A percentile compares a stretch with the other conserved stretches of the same genome.
Conservation (phyloP, 2,329 filamentous ascomycete genomes). For the Exophiala oligosperma region DNA sequence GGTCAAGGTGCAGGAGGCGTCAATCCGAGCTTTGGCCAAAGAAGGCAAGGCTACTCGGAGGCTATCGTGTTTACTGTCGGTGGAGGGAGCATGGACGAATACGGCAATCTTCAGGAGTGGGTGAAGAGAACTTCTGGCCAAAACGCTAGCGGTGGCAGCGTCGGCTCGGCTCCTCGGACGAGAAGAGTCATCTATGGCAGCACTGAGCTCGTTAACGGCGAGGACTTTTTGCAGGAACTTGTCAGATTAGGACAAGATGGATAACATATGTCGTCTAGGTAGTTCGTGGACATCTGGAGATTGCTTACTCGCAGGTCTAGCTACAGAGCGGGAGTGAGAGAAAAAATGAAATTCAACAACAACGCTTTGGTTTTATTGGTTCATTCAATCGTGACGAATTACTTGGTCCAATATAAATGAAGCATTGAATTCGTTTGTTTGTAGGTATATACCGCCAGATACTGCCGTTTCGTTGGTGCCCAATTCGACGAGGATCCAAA, state of each 20-base stretch:
- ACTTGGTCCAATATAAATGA: too few species aligned
- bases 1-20: constrained; percentile 42
- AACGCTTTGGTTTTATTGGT: background rate
- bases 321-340: background rate
- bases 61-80: constrained; percentile 94
- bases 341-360: background rate
- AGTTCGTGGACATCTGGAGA: background rate
- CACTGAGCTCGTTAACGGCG: constrained; percentile 69
- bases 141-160: constrained; percentile 52
- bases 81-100: constrained; percentile 98
- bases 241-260: constrained; percentile 58
- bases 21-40: constrained; percentile 83
- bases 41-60: constrained; percentile 84
- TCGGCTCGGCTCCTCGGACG: constrained; percentile 55
- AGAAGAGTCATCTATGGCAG: constrained; percentile 92
- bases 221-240: constrained; percentile 60
- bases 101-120: constrained; percentile 97
- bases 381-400: too few species aligned
- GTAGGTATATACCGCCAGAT: too few species aligned
- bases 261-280: constrained; percentile 23
- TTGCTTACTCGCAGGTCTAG: background rate
- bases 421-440: too few species aligned
- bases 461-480: too few species aligned
- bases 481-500: too few species aligned
- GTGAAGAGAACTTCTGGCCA: constrained; percentile 68